Percentiles rank a stretch among this genome's conserved stretches.
Evolutionary conservation across 495 filamentous ascomycete genomes (phyloP).

Genomic region (Terfezia boudieri): DNA sequence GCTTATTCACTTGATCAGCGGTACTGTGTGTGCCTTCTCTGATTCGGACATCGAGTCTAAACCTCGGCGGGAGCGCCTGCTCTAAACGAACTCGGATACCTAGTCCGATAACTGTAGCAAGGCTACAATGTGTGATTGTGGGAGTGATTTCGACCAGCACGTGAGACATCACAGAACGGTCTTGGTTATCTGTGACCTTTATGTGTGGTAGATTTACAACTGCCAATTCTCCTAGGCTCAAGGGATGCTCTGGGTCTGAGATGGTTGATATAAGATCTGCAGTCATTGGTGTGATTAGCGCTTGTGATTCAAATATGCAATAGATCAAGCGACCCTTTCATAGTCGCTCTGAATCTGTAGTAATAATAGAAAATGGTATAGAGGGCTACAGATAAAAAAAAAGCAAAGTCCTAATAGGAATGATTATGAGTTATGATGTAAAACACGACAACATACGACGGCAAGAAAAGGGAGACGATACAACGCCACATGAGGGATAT

Average conservation of each 20-base stretch:
- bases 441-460: no score
- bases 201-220: conserved; percentile 92
- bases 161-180: conserved; percentile 25
- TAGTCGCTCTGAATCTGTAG: not conserved
- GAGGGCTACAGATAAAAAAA: no score
- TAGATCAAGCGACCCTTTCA: no score
- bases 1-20: conserved; percentile 85
- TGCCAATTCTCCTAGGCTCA: conserved; percentile 74
- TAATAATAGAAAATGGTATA: not conserved
- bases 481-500: no score
- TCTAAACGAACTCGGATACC: conserved; percentile 80
- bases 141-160: conserved; percentile 65
- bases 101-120: conserved; percentile 89
- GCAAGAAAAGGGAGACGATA: no score
- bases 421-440: no score
- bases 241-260: conserved; percentile 86
- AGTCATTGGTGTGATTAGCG: conserved; percentile 2
- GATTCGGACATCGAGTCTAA: conserved; percentile 77
- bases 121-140: conserved; percentile 91
- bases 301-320: not conserved
- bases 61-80: conserved; percentile 76
- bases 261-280: conserved; percentile 82
- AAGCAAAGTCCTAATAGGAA: no score
- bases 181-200: conserved; percentile 40
- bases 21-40: conserved; percentile 92